A percentile compares a stretch with the other conserved stretches of the same genome.
Evolutionary conservation across 805 yeast genomes (phyloP).

Genomic region (Pichia kluyveri): DNA sequence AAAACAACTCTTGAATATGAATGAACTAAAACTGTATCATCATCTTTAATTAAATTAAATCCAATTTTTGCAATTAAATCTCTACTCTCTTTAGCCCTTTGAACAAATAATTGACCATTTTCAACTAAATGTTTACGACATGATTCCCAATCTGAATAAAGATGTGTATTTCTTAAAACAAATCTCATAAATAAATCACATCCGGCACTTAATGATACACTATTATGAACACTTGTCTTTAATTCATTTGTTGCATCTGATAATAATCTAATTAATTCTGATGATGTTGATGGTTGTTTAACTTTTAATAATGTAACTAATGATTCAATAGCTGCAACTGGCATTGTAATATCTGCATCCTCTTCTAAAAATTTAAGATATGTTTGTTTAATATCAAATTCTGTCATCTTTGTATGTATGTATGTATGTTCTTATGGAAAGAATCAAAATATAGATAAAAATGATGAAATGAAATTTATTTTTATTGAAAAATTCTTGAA

Average conservation of each 20-base stretch:
- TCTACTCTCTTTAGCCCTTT: constrained; percentile 86
- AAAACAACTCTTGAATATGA: constrained; percentile 87
- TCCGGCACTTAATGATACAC: constrained; percentile 92
- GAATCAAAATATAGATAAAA: too few relatives aligned
- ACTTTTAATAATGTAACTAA: constrained; percentile 73
- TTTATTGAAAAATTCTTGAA: too few relatives aligned
- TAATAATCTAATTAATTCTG: constrained; percentile 79
- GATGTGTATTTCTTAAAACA: constrained; percentile 79
- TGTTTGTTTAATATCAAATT: constrained; percentile 74
- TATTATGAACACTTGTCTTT: constrained; percentile 76
- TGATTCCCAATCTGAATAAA: constrained; percentile 91
- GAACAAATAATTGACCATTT: constrained; percentile 86
- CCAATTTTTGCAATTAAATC: constrained; percentile 84
- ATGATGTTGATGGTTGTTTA: constrained; percentile 86
- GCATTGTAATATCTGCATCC: constrained; percentile 98
- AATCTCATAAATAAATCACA: constrained; percentile 94
- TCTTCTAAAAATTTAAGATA: constrained; percentile 76
- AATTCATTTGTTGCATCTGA: constrained; percentile 67
- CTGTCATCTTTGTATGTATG: constrained; percentile 11
- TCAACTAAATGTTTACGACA: constrained; percentile 82
- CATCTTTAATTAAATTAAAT: constrained; percentile 82
- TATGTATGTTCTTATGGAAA: not conserved
- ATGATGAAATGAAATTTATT: too few relatives aligned
- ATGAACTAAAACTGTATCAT: constrained; percentile 83
- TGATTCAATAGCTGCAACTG: constrained; percentile 96